Base-by-base conservation (phyloP, 257 asterid species). In the Echites panduratus region DNA sequence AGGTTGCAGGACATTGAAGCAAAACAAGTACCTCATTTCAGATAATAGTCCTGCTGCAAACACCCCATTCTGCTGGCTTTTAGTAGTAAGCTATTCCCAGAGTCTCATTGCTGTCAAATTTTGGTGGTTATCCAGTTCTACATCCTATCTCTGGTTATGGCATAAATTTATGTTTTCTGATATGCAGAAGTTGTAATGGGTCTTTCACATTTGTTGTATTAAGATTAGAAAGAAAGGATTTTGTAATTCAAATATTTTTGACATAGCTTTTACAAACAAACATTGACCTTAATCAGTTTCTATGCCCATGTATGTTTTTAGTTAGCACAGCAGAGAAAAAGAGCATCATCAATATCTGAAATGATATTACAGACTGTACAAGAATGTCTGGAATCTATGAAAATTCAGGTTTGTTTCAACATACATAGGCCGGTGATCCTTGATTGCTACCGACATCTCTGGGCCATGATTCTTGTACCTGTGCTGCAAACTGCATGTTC, bases 401-500 rank as follows among this genome's bases (percentile, higher is more conserved):
- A 19, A 43, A 61, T 24, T 19, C 5, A 50, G 45, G 17, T 43
- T 61, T 65, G 47, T 68, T 32, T 75, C 72, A 79, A 11, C 24
- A 35, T 22, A 68, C 68, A 71, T 70, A 80, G 73, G 56, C 57
- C 44, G 95, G 97, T 1, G 96, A 87, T 49, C 76, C 83, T 14
- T 77, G 88, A 69, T 65, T 81, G 79, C 87, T 87, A 75, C 75
- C 73, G 59, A 87, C 54, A 64, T 86, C 91, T 5, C 77, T 81
- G 26, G 71, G 77, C 84, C 81, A 77, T 35, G 86, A 75, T 19
- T 87, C 95, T 73, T 90, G 96, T 50, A 90, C 88, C 79, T 93
- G 98, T 74, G 93, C 92, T 50, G 98, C 97, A 82, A 86, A 93
- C 79, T 89, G 97, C 88, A 93, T 72, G 74, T 93, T 93, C 98